Evolutionary conservation across 1,284 basidiomycete genomes (phyloP), one percentile per base, ranked within the genome.

Genomic region (Apiotrichum laibachii): DNA sequence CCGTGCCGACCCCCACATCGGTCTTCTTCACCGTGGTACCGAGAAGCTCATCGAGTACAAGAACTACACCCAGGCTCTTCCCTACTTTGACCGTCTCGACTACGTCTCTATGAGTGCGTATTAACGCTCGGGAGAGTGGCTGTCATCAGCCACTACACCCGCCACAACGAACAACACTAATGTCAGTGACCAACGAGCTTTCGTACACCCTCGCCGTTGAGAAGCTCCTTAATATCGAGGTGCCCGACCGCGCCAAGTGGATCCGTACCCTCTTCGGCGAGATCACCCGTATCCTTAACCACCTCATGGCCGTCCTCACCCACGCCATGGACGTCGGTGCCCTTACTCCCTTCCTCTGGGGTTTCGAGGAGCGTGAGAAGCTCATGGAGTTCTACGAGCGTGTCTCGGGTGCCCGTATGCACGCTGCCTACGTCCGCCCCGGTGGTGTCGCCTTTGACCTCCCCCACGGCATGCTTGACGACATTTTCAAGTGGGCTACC

Each of bases 351-450:
- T 99, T 98, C 88, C 83, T 99, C 43, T 99, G 93, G 94, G 96
- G 94, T 72, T 98, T 99, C 83, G 95, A 99, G 80, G 95, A 99
- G 81, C 92, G 95, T 66, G 95, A 99, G 81, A 98, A 99, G 83
- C 86, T 99, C 67, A 98, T 98, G 95, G 95, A 99, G 79, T 99
- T 99, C 81, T 98, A 99, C 80, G 95, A 99, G 80, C 92, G 95
- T 59, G 94, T 99, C 39, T 98, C 94, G 11, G 95, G 95, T 68
- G 95, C 95, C 2, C 92, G 95, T 62, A 84, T 99, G 72, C 95
- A 99, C 76, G 88, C 93, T 8, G 95, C 95, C n/a, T 99, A 98
- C 78, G 88, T 99, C 50, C 90, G 95, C 63, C 96, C 95, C 5
- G 95, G 95, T 65, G 95, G 96, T 72, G 96, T 99, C 51, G 94